Evolutionary conservation across 371 early-diverging fungal genomes (phyloP), one percentile per base, ranked within the genome.

Genomic region (Sporodiniella umbellata): DNA sequence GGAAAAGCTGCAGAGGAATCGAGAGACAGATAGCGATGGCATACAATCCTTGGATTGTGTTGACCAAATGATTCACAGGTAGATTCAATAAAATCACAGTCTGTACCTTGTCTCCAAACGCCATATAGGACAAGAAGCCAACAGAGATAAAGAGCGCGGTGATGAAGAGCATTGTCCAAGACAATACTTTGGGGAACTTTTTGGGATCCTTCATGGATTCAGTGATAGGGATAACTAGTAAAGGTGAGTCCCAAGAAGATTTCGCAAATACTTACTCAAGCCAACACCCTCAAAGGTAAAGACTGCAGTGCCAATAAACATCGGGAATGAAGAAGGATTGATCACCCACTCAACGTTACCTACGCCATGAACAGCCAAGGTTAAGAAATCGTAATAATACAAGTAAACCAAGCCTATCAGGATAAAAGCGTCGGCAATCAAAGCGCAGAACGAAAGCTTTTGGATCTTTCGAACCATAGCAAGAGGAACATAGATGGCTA

Each of bases 261-360:
- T 25, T 3, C 14, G 6, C 26, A 25, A 14, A 15, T 23, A n/a
- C 69, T 53, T 70, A 73, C 76, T 80, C 30, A 92, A 60, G 42
- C 94, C 90, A 62, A 92, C 88, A 25, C 94, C 94, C 70, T 94
- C 94, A 54, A 87, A 94, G 0, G 93, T 88, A 64, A 89, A 94
- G 26, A 92, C 85, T 45, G 92, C 89, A 12, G 93, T 93, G 33
- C 94, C 94, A 48, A 94, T 83, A 60, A 90, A 90, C 55, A 94
- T 63, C 2, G 89, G 79, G 64, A 90, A 90, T 6, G 83, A 80
- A 25, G 76, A 71, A 23, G 68, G 45, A 61, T 92, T 92, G 61
- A 91, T 79, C 42, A 77, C 58, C 76, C 76, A 75, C 22, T 74
- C 69, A 1, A 90, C 75, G 28, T 86, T 70, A 8, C 79, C 83